A percentile compares a stretch with the other conserved stretches of the same genome.
Conservation (phyloP, 2,329 filamentous ascomycete species). For the Claviceps sp. region DNA sequence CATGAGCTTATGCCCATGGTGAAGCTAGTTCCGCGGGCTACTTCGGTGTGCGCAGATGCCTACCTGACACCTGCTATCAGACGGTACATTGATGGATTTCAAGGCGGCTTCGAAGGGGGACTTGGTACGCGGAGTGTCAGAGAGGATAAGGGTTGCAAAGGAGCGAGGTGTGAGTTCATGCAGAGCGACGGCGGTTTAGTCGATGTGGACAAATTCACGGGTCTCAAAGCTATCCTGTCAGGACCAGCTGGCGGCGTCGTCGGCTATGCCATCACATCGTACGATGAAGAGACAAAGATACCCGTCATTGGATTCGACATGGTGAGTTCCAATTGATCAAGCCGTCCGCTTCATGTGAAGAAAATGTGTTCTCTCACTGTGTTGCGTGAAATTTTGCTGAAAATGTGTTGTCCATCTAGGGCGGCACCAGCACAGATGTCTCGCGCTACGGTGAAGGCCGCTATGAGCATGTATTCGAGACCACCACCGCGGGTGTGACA, state of each 20-base stretch:
- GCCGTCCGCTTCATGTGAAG: neutral
- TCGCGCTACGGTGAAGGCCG: conserved; percentile 44
- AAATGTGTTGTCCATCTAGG: conserved; percentile 5
- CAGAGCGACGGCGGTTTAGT: conserved; percentile 42
- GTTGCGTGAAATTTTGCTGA: neutral
- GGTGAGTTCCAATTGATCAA: conserved; percentile 7
- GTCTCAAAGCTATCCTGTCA: conserved; percentile 55
- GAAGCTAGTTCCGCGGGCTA: conserved; percentile 30
- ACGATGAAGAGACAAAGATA: conserved; percentile 50
- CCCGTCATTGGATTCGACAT: conserved; percentile 68
- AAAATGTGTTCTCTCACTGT: neutral
- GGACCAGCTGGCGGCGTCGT: conserved; percentile 69
- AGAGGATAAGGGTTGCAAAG: conserved; percentile 37
- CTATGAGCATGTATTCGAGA: conserved; percentile 47
- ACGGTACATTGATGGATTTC: conserved; percentile 21
- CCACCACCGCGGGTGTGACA: conserved; percentile 63
- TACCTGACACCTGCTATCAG: conserved; percentile 28
- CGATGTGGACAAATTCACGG: conserved; percentile 51
- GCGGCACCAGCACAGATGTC: conserved; percentile 63
- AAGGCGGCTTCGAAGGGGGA: conserved; percentile 22
- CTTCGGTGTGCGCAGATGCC: conserved; percentile 28
- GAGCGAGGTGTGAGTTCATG: conserved; percentile 56
- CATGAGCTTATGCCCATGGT: conserved; percentile 28
- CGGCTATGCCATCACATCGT: conserved; percentile 61
- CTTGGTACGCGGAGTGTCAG: conserved; percentile 48